Base-by-base conservation (phyloP, 1,284 basidiomycete genomes). In the Kwoniella shivajii region DNA sequence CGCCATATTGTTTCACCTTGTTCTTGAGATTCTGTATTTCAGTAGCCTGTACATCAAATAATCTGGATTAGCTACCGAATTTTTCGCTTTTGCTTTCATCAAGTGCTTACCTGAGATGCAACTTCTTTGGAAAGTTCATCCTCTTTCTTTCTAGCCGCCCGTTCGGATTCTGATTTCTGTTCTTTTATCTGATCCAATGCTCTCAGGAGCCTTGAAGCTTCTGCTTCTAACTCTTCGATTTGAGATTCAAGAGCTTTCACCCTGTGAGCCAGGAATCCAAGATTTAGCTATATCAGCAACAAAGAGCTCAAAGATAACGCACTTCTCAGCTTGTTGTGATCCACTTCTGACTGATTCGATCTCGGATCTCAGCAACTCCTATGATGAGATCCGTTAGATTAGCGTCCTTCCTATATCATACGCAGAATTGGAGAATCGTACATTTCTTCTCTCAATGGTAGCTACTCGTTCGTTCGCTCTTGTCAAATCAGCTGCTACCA, bases 291-390 rank as follows among this genome's bases (percentile, higher is more conserved):
- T 22, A 34, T 30, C 20, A 20, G 26, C 18, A 9, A 2, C 2
- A 16, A 22, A 30, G 11, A 45, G 38, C 45, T 30, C 18, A 43
- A 27, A 33, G 16, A 34, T 50, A 47, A 66, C 84, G 50, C 57
- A 92, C 90, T 84, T 81, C 57, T 88, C 87, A 13, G 86, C 86
- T 38, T 86, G 82, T 60, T 90, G 88, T 50, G 84, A 86, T 6
- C 89, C 92, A 55, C 85, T 88, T 53, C 90, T 86, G 39, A 92
- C 85, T 0, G 86, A 83, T 75, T 97, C 95, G 44, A 97, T 92
- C 74, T 97, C 93, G 14, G 92, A 90, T 10, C 94, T 86, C 22
- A 98, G 82, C 22, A 91, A 84, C 80, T 97, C 93, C 90, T 93
- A 68, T 39, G 30, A 31, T 18, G 9, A 26, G 4, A 22, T 14